Percentiles rank a stretch among this genome's conserved stretches.
Evolutionary conservation across 2,329 filamentous ascomycete genomes (phyloP).

Genomic region (Penicillium polonicum): DNA sequence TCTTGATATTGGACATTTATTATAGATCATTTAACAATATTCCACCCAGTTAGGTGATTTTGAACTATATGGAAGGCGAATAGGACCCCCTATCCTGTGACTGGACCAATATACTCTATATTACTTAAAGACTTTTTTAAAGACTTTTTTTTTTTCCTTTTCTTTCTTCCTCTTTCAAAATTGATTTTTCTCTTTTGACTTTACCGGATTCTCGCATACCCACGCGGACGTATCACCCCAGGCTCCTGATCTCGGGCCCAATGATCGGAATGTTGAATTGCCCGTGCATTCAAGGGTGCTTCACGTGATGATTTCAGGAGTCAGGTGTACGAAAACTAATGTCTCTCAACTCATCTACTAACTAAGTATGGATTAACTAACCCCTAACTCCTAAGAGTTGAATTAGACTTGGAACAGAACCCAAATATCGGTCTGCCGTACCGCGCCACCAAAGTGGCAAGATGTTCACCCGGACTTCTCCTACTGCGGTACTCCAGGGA

Average conservation of each 20-base stretch:
- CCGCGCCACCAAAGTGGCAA: slow-evolving; percentile 11
- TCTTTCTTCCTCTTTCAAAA: background rate
- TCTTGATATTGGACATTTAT: background rate
- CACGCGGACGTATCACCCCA: slow-evolving; percentile 3
- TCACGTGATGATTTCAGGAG: slow-evolving; percentile 1
- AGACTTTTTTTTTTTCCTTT: background rate
- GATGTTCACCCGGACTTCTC: slow-evolving; percentile 8
- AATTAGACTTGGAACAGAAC: background rate
- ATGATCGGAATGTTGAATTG: slow-evolving; percentile 1
- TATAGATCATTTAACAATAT: background rate
- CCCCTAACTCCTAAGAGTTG: background rate
- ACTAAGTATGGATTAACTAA: background rate
- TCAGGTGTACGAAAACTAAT: background rate
- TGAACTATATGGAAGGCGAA: background rate
- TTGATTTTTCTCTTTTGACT: background rate
- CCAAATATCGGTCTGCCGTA: background rate
- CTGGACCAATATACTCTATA: background rate
- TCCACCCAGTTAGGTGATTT: background rate
- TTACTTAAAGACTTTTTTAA: background rate
- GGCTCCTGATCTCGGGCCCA: background rate
- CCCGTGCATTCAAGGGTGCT: background rate
- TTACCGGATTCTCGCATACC: background rate
- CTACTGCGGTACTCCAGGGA: slow-evolving; percentile 5
- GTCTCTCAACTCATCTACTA: background rate
- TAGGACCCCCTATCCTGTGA: background rate